Evolutionary conservation across 805 yeast species (phyloP), one percentile per base, ranked within the genome.

Genomic region (Wickerhamiella siamensis): DNA sequence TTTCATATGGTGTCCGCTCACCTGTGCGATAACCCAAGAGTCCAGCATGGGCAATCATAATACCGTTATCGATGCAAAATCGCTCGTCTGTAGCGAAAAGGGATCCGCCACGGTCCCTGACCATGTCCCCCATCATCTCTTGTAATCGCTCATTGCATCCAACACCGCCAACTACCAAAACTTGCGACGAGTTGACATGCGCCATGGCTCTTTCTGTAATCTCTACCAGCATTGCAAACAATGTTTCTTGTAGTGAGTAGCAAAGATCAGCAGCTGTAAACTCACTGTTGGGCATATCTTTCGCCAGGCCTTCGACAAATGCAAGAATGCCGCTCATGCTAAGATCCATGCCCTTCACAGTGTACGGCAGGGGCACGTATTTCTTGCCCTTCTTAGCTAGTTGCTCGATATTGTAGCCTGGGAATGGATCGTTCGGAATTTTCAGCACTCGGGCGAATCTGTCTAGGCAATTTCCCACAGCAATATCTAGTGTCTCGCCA

Each of bases 21-120:
- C 96, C 95, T 70, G 78, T 80, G 51, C 97, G 68, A 55, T 75
- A 86, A 40, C 81, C 83, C 45, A 91, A 59, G 38, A 91, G 64
- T 0, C 98, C 98, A 0, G 98, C 97, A 55, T 91, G 98, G 0
- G 98, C 98, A 53, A 91, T 91, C 98, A 91, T 91, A 31, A 88
- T 91, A 9, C 98, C 98, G 55, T 91, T 91, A 58, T 91, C 98
- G 35, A 91, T 91, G 62, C 98, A 91, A 57, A 91, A 88, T 44
- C 97, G 64, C 56, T 91, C 97, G 60, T 91, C 98, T 0, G 98
- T 91, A 2, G 98, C 95, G 57, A 70, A 84, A 3, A 91, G 79
- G n/a, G 74, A 69, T 0, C 97, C 97, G 50, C 77, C 76, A 49
- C 98, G 67, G 54, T 87, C 97, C 36, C 70, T 60, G 17, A 88